Base-by-base conservation (phyloP, 345 rosid genomes). In the Bruguiera sexangula region DNA sequence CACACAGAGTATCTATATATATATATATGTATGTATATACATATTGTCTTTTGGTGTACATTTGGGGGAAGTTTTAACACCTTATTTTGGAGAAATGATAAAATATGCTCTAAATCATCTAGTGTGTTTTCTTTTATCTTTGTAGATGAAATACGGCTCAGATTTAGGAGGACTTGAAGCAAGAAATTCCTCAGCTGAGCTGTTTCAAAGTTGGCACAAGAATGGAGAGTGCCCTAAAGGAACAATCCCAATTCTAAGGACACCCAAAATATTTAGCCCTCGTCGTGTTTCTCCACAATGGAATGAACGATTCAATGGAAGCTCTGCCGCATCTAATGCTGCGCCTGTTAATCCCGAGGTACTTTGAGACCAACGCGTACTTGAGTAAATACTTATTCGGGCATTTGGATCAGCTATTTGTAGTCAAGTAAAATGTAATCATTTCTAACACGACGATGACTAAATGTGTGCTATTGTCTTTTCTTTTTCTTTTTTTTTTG, bases 211-310 rank as follows among this genome's bases (percentile, higher is more conserved):
- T 15, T 76, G 77, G 75, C 59, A 26, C 19, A 62, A 63, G 59
- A 39, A 66, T 21, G 78, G 67, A 48, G 19, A 67, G 64, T 80
- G 83, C 24, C 80, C 80, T n/a, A 10, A 70, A 27, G 78, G 80
- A 76, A 80, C 81, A 10, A 67, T 76, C 20, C 78, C 80, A 19
- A 64, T 80, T n/a, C 0, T 21, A 60, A 80, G 76, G 74, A 20
- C 76, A 18, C 37, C 43, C 1, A 15, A 6, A 13, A 0, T 22
- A 16, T 22, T 54, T 54, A 18, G 31, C 6, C 36, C 20, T 16
- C 55, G 5, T 2, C 59, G 6, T 39, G 15, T 56, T 60, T 9
- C 52, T 51, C 18, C 5, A 43, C 18, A 53, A 32, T 7, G 16
- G n/a, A 6, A 57, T 43, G 1, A 18, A 50, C 24, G 6, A 2